Evolutionary conservation across 768 basidiomycete genomes (phyloP).

Genomic region (Leucogyrophana mollusca): DNA sequence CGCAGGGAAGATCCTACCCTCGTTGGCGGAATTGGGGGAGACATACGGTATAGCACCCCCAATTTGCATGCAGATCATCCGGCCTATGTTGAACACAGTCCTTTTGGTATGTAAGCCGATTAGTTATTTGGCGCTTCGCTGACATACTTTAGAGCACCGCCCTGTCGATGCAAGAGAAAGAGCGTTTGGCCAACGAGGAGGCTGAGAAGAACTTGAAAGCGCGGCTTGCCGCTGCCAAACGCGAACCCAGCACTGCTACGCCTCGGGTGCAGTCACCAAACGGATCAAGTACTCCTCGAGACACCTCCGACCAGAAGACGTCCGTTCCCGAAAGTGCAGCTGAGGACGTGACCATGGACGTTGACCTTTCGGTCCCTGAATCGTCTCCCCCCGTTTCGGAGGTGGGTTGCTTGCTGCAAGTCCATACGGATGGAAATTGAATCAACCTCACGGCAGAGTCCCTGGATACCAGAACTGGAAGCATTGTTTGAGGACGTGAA

Average conservation of each 20-base stretch:
- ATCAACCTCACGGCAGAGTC: constrained; percentile 42
- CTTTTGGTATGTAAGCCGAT: constrained; percentile 45
- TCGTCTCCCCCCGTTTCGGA: constrained; percentile 32
- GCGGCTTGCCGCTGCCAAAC: constrained; percentile 66
- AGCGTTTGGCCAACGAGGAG: constrained; percentile 67
- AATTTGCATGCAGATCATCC: constrained; percentile 91
- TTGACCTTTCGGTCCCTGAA: constrained; percentile 33
- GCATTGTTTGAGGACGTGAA: constrained; percentile 75
- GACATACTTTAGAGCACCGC: constrained; percentile 49
- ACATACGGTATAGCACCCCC: constrained; percentile 80
- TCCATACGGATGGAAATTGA: background rate
- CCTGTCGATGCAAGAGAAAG: constrained; percentile 64
- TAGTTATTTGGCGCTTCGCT: constrained; percentile 6
- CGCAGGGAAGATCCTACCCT: constrained; percentile 68
- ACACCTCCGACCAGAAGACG: constrained; percentile 21
- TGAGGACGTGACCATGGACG: constrained; percentile 55
- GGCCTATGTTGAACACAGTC: constrained; percentile 70
- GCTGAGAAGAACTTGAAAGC: constrained; percentile 82
- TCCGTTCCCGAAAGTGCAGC: constrained; percentile 28
- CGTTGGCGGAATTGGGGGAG: constrained; percentile 68
- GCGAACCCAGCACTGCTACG: constrained; percentile 55
- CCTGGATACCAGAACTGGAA: constrained; percentile 78
- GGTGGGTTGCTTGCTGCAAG: constrained; percentile 39
- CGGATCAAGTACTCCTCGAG: constrained; percentile 26
- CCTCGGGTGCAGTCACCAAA: constrained; percentile 68